Conservation (phyloP, 345 rosid genomes). For the Noccaea bulbosa region DNA sequence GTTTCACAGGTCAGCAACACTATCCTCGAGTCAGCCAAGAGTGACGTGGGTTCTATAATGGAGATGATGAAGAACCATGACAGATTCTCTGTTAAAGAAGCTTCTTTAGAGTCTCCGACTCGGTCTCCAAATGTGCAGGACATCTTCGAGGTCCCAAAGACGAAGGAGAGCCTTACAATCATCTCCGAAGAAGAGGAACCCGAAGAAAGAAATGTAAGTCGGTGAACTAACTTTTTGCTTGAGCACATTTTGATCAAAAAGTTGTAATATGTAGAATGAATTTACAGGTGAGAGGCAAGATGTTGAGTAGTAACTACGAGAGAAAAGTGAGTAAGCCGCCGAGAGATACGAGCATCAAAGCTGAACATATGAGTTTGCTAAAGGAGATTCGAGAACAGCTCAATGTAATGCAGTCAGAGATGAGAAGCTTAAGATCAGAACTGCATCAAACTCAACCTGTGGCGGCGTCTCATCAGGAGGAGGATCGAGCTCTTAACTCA, state of each 20-base stretch:
- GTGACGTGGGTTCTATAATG: slow-evolving; percentile 26
- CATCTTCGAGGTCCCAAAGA: slow-evolving; percentile 67
- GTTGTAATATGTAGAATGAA: slow-evolving; percentile 36
- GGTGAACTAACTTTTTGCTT: not conserved
- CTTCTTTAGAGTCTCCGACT: slow-evolving; percentile 7
- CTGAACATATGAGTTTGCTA: slow-evolving; percentile 57
- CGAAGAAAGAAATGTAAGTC: slow-evolving; percentile 32
- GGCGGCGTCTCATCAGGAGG: slow-evolving; percentile 48
- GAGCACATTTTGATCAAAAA: not conserved
- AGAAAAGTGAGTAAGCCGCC: slow-evolving; percentile 46
- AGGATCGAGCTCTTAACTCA: slow-evolving; percentile 39
- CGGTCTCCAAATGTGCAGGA: slow-evolving; percentile 54
- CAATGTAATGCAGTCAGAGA: slow-evolving; percentile 60
- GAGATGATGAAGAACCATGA: slow-evolving; percentile 46
- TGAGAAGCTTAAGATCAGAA: slow-evolving; percentile 53
- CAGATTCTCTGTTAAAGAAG: slow-evolving; percentile 33
- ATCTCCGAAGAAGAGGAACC: slow-evolving; percentile 46
- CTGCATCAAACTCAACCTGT: slow-evolving; percentile 42
- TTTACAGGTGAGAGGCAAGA: slow-evolving; percentile 47
- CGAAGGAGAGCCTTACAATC: slow-evolving; percentile 44
- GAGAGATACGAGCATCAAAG: slow-evolving; percentile 42
- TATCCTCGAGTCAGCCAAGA: slow-evolving; percentile 42
- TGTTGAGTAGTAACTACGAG: slow-evolving; percentile 38
- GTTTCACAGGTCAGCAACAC: slow-evolving; percentile 47
- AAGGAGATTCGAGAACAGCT: slow-evolving; percentile 71